Base-by-base conservation (phyloP, 2,329 filamentous ascomycete genomes). In the Talaromyces sp. region DNA sequence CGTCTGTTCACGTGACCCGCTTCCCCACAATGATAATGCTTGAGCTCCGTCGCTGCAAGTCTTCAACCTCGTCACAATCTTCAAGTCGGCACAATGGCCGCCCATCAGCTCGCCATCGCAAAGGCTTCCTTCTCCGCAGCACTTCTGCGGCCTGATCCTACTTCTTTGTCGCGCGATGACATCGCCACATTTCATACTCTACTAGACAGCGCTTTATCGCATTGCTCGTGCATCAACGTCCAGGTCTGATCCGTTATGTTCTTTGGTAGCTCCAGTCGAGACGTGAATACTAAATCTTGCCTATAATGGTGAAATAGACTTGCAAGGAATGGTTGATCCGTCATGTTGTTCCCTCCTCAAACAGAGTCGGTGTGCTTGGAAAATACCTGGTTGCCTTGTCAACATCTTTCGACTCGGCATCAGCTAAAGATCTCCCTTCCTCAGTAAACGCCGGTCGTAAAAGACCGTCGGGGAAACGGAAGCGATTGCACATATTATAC, bases 321-420 rank as follows among this genome's bases (percentile, higher is more conserved):
- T 92, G 89, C 82, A 96, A 92, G 82, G 80, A 83, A 75, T 96
- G 90, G 90, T 87, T 93, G 67, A 75, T 91, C 69, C 81, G 82
- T 66, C 84, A 91, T 77, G 79, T 93, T 69, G 80, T 84, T 66
- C 81, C 81, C 59, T 94, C 90, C 60, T 72, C 82, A 58, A 78
- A 81, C 64, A 86, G 91, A 66, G 81, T 84, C 63, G 76, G 79
- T 59, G 83, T 86, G 41, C 77, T 95, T 64, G 88, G 84, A 65
- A 92, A 90, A 74, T 96, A 90, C 73, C 77, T 95, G 62, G 80
- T 82, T 61, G 84, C 87, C 50, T 76, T 93, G 60, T 82, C 88
- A 63, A 83, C 80, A 62, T 86, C 86, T 41, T 81, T 85, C 66
- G 65, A 63, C 54, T 59, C 62, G 65, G 64, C 63, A 52, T 60